Percentiles rank a stretch among this genome's conserved stretches.
Evolutionary conservation across 23 red algal species (phyloP).

Genomic region (Cyanidium caldarium): DNA sequence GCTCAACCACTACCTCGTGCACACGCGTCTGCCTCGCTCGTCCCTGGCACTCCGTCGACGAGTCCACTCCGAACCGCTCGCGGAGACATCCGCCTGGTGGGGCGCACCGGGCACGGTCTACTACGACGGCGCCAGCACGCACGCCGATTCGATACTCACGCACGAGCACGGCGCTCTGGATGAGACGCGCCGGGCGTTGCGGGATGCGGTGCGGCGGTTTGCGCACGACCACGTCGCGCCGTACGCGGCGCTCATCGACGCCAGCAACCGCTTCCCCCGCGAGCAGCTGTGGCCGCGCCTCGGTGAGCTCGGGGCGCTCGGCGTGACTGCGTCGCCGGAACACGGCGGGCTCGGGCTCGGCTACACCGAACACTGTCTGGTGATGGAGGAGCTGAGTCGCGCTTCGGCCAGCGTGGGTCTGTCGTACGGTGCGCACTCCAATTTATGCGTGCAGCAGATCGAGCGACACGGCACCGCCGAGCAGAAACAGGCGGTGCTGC

Average conservation of each 20-base stretch:
- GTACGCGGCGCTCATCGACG: constrained; percentile 12
- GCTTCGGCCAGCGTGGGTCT: constrained; percentile 20
- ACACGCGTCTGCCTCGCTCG: too few relatives aligned
- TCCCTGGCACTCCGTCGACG: too few relatives aligned
- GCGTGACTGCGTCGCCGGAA: constrained; percentile 8
- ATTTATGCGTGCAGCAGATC: constrained; percentile 30
- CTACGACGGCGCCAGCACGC: neutral
- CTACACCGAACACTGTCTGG: constrained; percentile 22
- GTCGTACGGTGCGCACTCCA: constrained; percentile 34
- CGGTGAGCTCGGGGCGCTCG: constrained; percentile 29
- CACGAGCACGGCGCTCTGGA: neutral
- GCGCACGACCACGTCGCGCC: constrained; percentile 6
- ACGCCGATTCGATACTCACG: neutral
- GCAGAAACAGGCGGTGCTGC: constrained; percentile 17
- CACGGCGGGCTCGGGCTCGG: constrained; percentile 36
- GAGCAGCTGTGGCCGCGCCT: constrained; percentile 20
- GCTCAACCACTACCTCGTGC: too few relatives aligned
- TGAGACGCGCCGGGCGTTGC: neutral
- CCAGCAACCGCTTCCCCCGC: constrained; percentile 5
- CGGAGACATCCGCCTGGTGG: too few relatives aligned
- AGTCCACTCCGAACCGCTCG: too few relatives aligned
- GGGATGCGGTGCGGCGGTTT: neutral
- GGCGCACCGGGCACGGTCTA: neutral
- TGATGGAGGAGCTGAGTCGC: constrained; percentile 40
- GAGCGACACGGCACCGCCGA: constrained; percentile 16